Percentiles rank a stretch among this genome's conserved stretches.
Evolutionary conservation across 1,284 basidiomycete species (phyloP).

Genomic region (Cerrena zonata): DNA sequence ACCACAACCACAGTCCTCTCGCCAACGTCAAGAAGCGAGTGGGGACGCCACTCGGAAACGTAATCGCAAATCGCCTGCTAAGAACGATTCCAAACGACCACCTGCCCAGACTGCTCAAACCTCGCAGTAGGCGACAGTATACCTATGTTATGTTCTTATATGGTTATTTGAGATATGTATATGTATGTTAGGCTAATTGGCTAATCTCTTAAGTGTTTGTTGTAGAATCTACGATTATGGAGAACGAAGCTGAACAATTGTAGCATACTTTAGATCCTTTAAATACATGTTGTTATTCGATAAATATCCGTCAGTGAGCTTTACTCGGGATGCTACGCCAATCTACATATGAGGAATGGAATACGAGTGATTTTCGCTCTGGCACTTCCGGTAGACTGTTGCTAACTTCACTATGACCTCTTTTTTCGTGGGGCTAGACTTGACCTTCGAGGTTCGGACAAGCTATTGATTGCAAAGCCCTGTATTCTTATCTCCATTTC

Average conservation of each 20-base stretch:
- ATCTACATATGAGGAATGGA: too few species aligned
- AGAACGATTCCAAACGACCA: neutral
- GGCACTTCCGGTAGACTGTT: too few species aligned
- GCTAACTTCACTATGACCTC: too few species aligned
- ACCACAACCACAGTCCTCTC: neutral
- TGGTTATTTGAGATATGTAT: neutral
- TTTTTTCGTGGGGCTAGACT: too few species aligned
- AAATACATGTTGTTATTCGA: neutral
- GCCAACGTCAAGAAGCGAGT: neutral
- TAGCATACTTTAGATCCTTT: neutral
- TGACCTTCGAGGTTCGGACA: too few species aligned
- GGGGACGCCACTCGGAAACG: neutral
- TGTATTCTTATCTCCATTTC: too few species aligned
- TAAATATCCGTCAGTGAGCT: too few species aligned
- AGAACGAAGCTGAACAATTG: neutral
- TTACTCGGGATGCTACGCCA: too few species aligned
- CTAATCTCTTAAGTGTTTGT: neutral
- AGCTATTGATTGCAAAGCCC: too few species aligned
- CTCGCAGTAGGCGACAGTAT: neutral
- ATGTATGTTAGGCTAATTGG: neutral
- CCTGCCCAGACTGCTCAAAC: too few species aligned
- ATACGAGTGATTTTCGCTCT: too few species aligned
- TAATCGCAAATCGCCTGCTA: neutral
- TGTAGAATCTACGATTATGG: neutral
- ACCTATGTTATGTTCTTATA: neutral